Percentiles rank a stretch among this genome's conserved stretches.
Conservation (phyloP, 768 basidiomycete species). For the Boletus coccyginus region DNA sequence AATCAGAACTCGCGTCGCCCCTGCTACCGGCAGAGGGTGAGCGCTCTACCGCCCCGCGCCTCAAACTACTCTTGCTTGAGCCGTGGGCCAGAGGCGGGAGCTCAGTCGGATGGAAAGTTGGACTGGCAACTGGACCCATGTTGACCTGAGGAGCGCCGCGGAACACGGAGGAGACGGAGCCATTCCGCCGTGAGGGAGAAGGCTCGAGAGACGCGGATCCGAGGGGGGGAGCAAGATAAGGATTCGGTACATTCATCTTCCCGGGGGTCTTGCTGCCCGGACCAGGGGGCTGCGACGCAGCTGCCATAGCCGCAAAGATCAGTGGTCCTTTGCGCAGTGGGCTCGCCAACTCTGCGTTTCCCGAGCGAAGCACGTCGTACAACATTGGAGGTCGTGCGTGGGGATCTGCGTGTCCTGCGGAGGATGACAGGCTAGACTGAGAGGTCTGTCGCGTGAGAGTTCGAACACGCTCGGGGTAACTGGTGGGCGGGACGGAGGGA, state of each 20-base stretch:
- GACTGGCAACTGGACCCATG: neutral
- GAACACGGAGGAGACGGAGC: neutral
- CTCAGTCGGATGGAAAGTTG: constrained; percentile 10
- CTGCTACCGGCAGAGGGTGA: constrained; percentile 1
- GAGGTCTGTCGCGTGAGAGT: constrained; percentile 8
- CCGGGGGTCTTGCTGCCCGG: neutral
- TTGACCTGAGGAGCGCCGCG: neutral
- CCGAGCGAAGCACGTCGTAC: constrained; percentile 22
- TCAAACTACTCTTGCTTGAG: constrained; percentile 15
- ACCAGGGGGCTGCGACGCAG: constrained; percentile 20
- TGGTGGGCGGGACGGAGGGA: constrained; percentile 15
- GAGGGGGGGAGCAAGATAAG: constrained; percentile 30
- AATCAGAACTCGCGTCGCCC: constrained; percentile 13
- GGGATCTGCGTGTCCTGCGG: neutral
- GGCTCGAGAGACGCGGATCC: constrained; percentile 14
- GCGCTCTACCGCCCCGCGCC: constrained; percentile 10
- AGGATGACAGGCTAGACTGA: constrained; percentile 2
- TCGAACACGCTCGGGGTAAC: constrained; percentile 16
- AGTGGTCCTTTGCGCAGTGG: constrained; percentile 49
- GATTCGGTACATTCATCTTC: neutral
- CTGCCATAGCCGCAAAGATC: constrained; percentile 60
- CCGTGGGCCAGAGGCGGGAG: constrained; percentile 11
- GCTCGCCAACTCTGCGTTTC: constrained; percentile 11
- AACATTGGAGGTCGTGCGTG: constrained; percentile 11
- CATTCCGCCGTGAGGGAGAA: neutral